Conservation (phyloP, 2,329 filamentous ascomycete species). For the Aureobasidium sp. region DNA sequence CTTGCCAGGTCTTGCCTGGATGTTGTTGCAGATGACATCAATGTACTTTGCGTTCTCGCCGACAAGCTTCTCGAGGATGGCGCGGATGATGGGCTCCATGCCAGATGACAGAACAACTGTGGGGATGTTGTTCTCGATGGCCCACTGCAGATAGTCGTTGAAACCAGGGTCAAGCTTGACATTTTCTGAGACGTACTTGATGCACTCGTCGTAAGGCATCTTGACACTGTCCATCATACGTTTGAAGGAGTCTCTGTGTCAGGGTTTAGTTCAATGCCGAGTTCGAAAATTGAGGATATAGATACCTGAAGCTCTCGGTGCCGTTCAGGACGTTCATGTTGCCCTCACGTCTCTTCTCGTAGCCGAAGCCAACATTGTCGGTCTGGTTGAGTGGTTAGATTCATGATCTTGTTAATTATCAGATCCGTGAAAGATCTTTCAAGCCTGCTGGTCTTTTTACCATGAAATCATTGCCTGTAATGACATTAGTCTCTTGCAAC, state of each 20-base stretch:
- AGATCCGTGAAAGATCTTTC: not conserved
- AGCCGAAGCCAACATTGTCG: conserved; percentile 83
- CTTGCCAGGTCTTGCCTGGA: conserved; percentile 60
- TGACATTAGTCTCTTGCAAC: not conserved
- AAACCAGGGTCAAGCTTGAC: conserved; percentile 87
- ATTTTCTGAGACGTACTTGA: conserved; percentile 68
- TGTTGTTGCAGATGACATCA: conserved; percentile 85
- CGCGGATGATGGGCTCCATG: conserved; percentile 87
- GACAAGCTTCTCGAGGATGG: conserved; percentile 70
- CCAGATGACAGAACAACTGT: conserved; percentile 88
- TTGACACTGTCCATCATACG: conserved; percentile 87
- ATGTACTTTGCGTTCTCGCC: conserved; percentile 73
- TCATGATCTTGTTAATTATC: not conserved
- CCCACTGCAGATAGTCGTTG: conserved; percentile 80
- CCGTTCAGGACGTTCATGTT: conserved; percentile 72
- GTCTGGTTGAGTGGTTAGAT: conserved; percentile 48
- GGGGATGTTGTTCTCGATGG: conserved; percentile 72
- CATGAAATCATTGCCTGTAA: conserved; percentile 57
- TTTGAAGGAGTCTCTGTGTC: conserved; percentile 64
- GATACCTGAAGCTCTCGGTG: conserved; percentile 62
- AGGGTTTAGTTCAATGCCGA: not conserved
- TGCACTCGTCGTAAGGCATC: conserved; percentile 74
- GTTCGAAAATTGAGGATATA: conserved; percentile 2
- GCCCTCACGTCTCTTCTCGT: conserved; percentile 59
- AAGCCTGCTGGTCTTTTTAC: conserved; percentile 29